Conservation (phyloP, 2,329 filamentous ascomycete species). For the Nemania sp. region DNA sequence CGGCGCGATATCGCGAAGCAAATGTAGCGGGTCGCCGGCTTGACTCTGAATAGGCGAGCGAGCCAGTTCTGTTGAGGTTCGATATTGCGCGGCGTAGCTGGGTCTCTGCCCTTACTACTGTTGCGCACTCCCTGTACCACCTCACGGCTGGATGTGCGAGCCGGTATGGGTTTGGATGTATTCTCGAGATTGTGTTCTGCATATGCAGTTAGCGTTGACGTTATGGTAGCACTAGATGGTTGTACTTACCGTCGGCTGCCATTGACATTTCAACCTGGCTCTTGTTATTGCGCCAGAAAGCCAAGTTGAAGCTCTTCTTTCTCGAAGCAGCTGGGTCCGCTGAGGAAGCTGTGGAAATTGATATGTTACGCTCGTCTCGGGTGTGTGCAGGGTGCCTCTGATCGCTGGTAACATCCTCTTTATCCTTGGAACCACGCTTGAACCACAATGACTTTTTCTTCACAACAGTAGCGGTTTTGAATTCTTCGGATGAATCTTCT, state of each 20-base stretch:
- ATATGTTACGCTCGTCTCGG: constrained; percentile 26
- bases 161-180: constrained; percentile 32
- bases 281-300: constrained; percentile 58
- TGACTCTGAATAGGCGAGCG: constrained; percentile 84
- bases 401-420: constrained; percentile 27
- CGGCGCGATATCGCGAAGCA: constrained; percentile 74
- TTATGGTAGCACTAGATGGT: neutral
- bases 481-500: constrained; percentile 26
- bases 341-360: constrained; percentile 31
- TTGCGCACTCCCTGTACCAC: constrained; percentile 17
- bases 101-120: constrained; percentile 31
- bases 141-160: constrained; percentile 29
- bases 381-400: constrained; percentile 19
- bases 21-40: constrained; percentile 74
- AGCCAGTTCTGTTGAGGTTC: constrained; percentile 83
- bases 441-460: constrained; percentile 59
- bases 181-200: constrained; percentile 42
- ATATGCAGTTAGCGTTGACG: constrained; percentile 23
- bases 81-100: constrained; percentile 51
- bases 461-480: constrained; percentile 30
- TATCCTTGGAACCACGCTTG: constrained; percentile 50
- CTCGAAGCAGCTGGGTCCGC: constrained; percentile 39
- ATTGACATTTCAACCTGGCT: constrained; percentile 45
- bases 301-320: constrained; percentile 55
- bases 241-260: constrained; percentile 48